phyloP scores from a whole-genome alignment of 2,329 filamentous ascomycete genomes.

The Aaosphaeria arxii region DNA sequence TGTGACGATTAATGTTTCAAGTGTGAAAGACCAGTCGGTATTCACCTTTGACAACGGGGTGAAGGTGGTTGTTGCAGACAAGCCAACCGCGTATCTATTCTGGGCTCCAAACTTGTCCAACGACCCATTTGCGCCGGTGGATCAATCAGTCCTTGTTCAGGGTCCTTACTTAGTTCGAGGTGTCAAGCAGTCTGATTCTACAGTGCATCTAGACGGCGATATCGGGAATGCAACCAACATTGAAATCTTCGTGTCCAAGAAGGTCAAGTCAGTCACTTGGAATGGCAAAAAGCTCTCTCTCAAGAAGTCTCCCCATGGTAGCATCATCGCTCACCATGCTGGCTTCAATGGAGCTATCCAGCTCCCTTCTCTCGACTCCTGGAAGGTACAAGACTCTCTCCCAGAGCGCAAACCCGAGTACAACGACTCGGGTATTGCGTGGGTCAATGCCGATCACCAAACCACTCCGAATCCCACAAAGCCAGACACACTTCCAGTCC shows the following conservation, averaged over 20 bases:
- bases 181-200: constrained; percentile 17
- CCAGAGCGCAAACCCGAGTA: constrained; percentile 49
- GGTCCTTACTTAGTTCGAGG: constrained; percentile 41
- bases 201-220: constrained; percentile 36
- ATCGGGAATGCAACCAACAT: constrained; percentile 30
- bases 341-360: constrained; percentile 19
- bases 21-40: constrained; percentile 30
- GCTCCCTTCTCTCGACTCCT: constrained; percentile 43
- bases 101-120: constrained; percentile 39
- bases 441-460: constrained; percentile 39
- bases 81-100: constrained; percentile 35
- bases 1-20: constrained; percentile 28
- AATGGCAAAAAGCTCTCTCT: constrained; percentile 34
- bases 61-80: constrained; percentile 37
- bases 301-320: constrained; percentile 34
- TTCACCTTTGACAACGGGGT: constrained; percentile 36
- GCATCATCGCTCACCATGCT: constrained; percentile 28
- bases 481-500: constrained; percentile 37
- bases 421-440: constrained; percentile 41
- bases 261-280: constrained; percentile 31
- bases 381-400: constrained; percentile 50
- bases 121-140: constrained; percentile 38
- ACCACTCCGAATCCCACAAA: constrained; percentile 38
- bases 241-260: constrained; percentile 35
- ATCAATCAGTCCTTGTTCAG: constrained; percentile 39